Percentiles rank a stretch among this genome's conserved stretches.
Conservation (phyloP, 176 grass and related monocot species). For the Puya raimondii region DNA sequence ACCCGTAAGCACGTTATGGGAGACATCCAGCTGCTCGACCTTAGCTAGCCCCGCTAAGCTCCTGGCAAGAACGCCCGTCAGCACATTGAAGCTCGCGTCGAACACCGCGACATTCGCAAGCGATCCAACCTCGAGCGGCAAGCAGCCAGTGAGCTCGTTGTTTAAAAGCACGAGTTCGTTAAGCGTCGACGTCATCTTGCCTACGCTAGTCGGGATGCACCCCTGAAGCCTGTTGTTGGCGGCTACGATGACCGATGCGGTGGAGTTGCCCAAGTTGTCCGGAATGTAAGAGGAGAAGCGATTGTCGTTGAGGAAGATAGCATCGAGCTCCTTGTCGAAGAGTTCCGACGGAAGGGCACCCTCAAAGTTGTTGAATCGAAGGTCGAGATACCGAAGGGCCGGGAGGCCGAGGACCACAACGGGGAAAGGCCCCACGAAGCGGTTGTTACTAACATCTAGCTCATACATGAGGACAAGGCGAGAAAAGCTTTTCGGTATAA, state of each 20-base stretch:
- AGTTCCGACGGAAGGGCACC: conserved; percentile 28
- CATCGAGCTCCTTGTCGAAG: conserved; percentile 38
- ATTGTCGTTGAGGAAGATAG: conserved; percentile 37
- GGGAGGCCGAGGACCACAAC: conserved; percentile 22
- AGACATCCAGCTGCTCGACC: conserved; percentile 26
- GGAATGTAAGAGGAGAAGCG: conserved; percentile 28
- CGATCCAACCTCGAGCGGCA: conserved; percentile 23
- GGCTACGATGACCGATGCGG: conserved; percentile 29
- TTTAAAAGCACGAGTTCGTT: conserved; percentile 33
- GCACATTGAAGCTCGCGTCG: conserved; percentile 22
- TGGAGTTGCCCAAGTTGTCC: conserved; percentile 34
- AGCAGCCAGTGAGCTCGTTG: conserved; percentile 26
- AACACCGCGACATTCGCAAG: conserved; percentile 25
- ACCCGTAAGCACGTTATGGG: conserved; percentile 33
- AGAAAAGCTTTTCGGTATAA: conserved; percentile 34
- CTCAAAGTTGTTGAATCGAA: conserved; percentile 38
- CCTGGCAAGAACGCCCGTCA: conserved; percentile 27
- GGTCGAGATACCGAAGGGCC: conserved; percentile 21
- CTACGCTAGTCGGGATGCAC: conserved; percentile 29
- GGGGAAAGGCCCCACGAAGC: conserved; percentile 33
- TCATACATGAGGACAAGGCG: conserved; percentile 30
- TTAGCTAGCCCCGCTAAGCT: conserved; percentile 19
- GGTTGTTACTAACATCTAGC: conserved; percentile 39
- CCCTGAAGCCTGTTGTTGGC: conserved; percentile 38
- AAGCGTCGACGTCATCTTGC: conserved; percentile 10